These are phyloP conservation scores for Herpotrichia juniperi DNA, from an alignment of 2,329 filamentous ascomycete species.

Conservation along the genomic window DNA sequence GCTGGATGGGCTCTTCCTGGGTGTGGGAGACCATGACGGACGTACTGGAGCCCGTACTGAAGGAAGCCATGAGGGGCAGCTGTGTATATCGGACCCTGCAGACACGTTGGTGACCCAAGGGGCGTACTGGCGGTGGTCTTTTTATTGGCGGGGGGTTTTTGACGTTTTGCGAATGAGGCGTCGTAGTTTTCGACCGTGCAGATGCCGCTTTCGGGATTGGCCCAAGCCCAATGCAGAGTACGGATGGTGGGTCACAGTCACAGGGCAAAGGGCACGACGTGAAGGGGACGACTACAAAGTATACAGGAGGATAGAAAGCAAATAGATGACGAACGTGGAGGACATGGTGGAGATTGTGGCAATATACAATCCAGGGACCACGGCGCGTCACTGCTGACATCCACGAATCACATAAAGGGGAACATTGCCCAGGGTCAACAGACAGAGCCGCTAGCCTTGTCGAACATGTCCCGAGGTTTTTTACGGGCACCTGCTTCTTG, in stretches of 20 bases:
- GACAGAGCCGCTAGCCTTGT: neutral
- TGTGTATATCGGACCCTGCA: conserved; percentile 10
- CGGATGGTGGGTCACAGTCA: too few species aligned
- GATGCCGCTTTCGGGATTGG: conserved; percentile 8
- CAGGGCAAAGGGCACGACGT: too few species aligned
- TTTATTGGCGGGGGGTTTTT: conserved; percentile 7
- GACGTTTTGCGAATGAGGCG: conserved; percentile 7
- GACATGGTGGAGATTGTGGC: conserved; percentile 1
- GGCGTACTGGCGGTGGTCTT: neutral
- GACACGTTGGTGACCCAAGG: neutral
- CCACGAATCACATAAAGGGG: neutral
- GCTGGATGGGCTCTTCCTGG: conserved; percentile 52
- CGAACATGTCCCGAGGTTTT: neutral
- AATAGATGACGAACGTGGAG: conserved; percentile 21
- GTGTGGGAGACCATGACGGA: conserved; percentile 39
- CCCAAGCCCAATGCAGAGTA: too few species aligned
- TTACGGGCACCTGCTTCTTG: neutral
- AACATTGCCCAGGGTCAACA: neutral
- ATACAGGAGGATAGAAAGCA: neutral
- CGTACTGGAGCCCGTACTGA: conserved; percentile 25
- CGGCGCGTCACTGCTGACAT: neutral
- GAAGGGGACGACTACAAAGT: conserved; percentile 9
- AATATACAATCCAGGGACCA: neutral
- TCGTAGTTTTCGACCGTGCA: conserved; percentile 6
- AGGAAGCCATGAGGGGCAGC: conserved; percentile 15